Evolutionary conservation across 1,139 yeast species (phyloP).

Genomic region (Geotrichum restrictum): DNA sequence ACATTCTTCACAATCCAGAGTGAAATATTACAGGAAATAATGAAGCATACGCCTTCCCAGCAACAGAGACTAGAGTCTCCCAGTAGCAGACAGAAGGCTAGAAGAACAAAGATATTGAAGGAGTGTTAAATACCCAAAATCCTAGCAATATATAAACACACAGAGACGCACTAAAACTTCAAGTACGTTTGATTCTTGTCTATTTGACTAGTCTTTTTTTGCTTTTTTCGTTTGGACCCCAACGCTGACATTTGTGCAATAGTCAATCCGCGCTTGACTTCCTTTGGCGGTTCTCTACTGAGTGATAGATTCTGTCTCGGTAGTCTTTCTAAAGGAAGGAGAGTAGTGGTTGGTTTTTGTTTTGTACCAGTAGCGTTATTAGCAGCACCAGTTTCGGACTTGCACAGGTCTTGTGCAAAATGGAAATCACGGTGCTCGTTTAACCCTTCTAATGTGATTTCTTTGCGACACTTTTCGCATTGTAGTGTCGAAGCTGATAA

Average conservation of each 20-base stretch:
- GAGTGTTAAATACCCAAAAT: too few relatives aligned
- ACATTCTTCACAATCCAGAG: too few relatives aligned
- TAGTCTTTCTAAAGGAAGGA: conserved; percentile 24
- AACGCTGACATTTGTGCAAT: conserved; percentile 4
- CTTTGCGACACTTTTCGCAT: conserved; percentile 34
- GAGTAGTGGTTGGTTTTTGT: too few relatives aligned
- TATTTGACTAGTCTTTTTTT: conserved; percentile 21
- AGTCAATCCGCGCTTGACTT: background rate
- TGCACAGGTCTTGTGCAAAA: conserved; percentile 40
- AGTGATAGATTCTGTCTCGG: background rate
- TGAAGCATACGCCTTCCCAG: too few relatives aligned
- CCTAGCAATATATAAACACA: too few relatives aligned
- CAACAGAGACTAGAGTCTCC: too few relatives aligned
- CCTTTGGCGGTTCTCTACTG: conserved; percentile 9
- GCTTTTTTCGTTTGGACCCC: background rate
- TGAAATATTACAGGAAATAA: too few relatives aligned
- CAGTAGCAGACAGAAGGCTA: too few relatives aligned
- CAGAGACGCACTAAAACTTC: conserved; percentile 22
- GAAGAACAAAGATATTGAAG: too few relatives aligned
- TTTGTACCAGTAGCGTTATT: conserved; percentile 39
- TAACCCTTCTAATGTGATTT: conserved; percentile 23
- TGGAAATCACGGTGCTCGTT: conserved; percentile 44
- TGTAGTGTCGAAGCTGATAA: conserved; percentile 18
- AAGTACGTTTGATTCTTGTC: conserved; percentile 25
- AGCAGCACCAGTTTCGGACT: background rate